phyloP scores from a whole-genome alignment of 306 rosid species.

The Luffa acutangula region DNA sequence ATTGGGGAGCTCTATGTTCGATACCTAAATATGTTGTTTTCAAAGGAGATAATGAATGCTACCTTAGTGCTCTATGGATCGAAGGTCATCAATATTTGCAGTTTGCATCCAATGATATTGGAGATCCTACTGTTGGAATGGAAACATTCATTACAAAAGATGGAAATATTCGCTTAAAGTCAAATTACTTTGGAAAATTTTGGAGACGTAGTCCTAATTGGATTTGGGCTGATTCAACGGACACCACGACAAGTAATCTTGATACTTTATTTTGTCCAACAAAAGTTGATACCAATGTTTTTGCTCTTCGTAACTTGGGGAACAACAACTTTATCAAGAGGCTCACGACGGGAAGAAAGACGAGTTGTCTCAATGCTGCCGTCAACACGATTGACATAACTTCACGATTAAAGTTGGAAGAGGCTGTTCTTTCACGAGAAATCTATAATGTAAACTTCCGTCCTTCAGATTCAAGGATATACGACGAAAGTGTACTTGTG shows the following conservation, averaged over 20 bases:
- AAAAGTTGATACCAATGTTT: neutral
- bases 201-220: too few relatives aligned
- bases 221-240: too few relatives aligned
- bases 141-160: neutral
- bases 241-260: neutral
- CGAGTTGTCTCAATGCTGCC: neutral
- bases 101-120: neutral
- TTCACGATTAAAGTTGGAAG: neutral
- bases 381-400: neutral
- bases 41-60: neutral
- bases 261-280: neutral
- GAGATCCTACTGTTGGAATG: neutral
- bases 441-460: neutral
- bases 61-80: neutral
- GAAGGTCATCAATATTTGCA: neutral
- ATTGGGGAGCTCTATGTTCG: neutral
- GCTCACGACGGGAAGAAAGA: neutral
- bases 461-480: neutral
- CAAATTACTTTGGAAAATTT: neutral
- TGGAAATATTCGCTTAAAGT: neutral
- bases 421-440: neutral
- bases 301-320: neutral
- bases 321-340: neutral
- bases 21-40: neutral
- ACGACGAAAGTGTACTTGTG: neutral